Percentiles rank a stretch among this genome's conserved stretches.
Evolutionary conservation across 2,329 filamentous ascomycete species (phyloP).

Genomic region (Fusarium miscanthi): DNA sequence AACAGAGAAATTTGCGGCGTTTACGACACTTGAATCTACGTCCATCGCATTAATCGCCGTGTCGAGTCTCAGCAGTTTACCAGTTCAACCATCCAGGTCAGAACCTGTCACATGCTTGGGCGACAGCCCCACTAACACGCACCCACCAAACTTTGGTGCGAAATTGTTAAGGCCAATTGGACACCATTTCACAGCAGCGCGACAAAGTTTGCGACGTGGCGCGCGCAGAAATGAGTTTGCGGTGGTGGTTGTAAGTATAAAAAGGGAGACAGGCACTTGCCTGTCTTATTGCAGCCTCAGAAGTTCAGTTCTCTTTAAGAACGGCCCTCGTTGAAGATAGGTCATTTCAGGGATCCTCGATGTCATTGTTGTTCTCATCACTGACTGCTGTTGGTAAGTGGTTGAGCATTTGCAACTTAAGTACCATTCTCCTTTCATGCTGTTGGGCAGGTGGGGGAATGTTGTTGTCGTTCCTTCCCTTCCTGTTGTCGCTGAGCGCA

Average conservation of each 20-base stretch:
- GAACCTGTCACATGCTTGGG: neutral
- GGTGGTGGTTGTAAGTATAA: neutral
- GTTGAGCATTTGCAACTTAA: neutral
- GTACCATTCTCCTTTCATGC: neutral
- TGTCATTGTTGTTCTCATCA: neutral
- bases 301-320: neutral
- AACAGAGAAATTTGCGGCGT: fast-evolving
- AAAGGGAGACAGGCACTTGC: neutral
- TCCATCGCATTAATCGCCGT: too few relatives aligned
- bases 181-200: neutral
- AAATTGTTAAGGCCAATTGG: neutral
- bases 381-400: slow-evolving; percentile 2
- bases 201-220: neutral
- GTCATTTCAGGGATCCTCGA: neutral
- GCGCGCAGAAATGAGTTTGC: neutral
- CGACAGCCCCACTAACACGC: neutral
- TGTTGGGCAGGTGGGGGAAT: neutral
- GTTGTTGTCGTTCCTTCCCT: neutral
- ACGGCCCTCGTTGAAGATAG: too few relatives aligned
- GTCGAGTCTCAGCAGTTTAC: neutral
- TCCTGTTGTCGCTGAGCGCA: too few relatives aligned
- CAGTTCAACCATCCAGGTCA: neutral
- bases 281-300: neutral
- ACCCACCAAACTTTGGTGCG: neutral
- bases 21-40: neutral